These are phyloP conservation scores for Pythium rishiriense DNA, from an alignment of 352 stramenopile genomes.

Conservation along the genomic window DNA sequence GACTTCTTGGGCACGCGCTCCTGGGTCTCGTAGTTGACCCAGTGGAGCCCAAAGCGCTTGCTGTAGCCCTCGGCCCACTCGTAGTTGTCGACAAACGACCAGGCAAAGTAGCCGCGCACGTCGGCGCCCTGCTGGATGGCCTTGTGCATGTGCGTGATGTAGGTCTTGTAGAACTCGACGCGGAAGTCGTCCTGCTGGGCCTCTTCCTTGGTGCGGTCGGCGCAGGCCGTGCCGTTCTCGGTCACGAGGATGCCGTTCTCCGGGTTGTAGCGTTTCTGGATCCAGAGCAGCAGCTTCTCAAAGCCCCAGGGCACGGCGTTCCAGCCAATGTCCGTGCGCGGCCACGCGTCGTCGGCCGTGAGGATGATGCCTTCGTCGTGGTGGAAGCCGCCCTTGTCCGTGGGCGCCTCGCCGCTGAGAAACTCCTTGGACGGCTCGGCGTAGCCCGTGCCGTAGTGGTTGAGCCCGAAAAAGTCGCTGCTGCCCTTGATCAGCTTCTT, in stretches of 20 bases:
- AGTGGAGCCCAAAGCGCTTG: conserved; percentile 59
- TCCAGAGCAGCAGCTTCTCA: conserved; percentile 86
- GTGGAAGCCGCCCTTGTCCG: conserved; percentile 19
- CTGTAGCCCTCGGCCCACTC: conserved; percentile 87
- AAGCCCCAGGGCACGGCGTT: conserved; percentile 80
- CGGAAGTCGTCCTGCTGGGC: conserved; percentile 66
- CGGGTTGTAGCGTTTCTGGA: conserved; percentile 83
- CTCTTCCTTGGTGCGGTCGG: conserved; percentile 22
- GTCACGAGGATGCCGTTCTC: conserved; percentile 86
- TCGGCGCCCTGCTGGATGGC: conserved; percentile 53
- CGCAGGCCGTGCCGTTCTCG: conserved; percentile 89
- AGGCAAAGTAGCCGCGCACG: conserved; percentile 89
- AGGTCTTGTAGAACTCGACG: conserved; percentile 80
- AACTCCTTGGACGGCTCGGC: conserved; percentile 44
- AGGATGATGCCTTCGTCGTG: conserved; percentile 45
- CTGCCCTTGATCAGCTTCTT: conserved; percentile 73
- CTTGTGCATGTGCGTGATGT: conserved; percentile 62
- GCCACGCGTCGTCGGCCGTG: conserved; percentile 39
- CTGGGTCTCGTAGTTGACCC: conserved; percentile 43
- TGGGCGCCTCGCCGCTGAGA: conserved; percentile 34
- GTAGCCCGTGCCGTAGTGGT: conserved; percentile 90
- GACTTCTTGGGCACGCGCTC: conserved; percentile 66
- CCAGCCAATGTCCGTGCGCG: conserved; percentile 76
- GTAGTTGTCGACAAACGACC: conserved; percentile 95
- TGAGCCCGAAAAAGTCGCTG: conserved; percentile 94